These are phyloP conservation scores for Phytophthora podocarpi DNA, from an alignment of 352 stramenopile species.

Conservation along the genomic window DNA sequence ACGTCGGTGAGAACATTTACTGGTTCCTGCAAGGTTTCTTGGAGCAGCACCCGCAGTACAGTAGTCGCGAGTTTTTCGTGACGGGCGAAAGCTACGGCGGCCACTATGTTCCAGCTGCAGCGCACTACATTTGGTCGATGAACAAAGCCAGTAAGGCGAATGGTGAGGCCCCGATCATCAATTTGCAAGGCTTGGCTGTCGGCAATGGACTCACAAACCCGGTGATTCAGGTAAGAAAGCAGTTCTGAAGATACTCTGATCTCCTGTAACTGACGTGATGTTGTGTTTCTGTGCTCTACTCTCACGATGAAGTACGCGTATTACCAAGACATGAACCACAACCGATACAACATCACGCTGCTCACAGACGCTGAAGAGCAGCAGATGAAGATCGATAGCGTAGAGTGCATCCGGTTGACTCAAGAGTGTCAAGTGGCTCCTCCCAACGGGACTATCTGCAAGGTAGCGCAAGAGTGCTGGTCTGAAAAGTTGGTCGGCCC, in stretches of 20 bases:
- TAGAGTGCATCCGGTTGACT: constrained; percentile 48
- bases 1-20: constrained; percentile 72
- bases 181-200: constrained; percentile 66
- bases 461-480: constrained; percentile 46
- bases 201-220: constrained; percentile 79
- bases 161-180: constrained; percentile 40
- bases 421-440: constrained; percentile 31
- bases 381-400: constrained; percentile 37
- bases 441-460: constrained; percentile 28
- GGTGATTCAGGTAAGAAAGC: constrained; percentile 61
- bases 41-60: constrained; percentile 50
- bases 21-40: constrained; percentile 77
- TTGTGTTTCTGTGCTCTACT: too few species aligned
- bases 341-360: constrained; percentile 75
- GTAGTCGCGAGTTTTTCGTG: constrained; percentile 56
- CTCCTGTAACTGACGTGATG: too few species aligned
- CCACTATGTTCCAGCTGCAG: constrained; percentile 66
- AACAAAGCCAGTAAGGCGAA: too few species aligned
- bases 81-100: constrained; percentile 74
- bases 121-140: constrained; percentile 58
- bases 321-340: constrained; percentile 77
- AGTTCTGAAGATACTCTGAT: too few species aligned
- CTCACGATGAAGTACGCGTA: constrained; percentile 53
- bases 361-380: constrained; percentile 37
- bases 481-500: constrained; percentile 45